Conservation (phyloP, 2,329 filamentous ascomycete genomes). For the Cordyceps cicadae region DNA sequence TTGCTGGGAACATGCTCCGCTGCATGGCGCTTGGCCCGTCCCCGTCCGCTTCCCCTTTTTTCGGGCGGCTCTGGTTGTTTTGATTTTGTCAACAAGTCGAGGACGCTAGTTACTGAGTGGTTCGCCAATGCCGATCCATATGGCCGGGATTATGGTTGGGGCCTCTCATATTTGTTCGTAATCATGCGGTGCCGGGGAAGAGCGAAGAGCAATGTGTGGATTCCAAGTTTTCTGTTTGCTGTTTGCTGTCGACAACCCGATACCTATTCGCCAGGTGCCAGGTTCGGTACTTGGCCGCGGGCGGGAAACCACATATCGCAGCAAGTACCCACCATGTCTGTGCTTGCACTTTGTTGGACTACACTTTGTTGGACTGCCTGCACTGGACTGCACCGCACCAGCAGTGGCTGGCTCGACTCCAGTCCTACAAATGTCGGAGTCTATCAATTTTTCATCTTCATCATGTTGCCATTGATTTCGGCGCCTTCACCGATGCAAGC, state of each 20-base stretch:
- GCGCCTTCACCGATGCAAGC: neutral
- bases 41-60: neutral
- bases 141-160: neutral
- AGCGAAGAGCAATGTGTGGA: neutral
- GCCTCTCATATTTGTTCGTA: neutral
- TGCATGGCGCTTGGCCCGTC: neutral
- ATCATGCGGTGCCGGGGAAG: neutral
- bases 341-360: too few relatives aligned
- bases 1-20: too few relatives aligned
- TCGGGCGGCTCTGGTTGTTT: neutral
- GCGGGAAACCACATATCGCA: neutral
- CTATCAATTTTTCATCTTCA: neutral
- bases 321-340: neutral
- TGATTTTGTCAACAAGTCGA: constrained; percentile 1
- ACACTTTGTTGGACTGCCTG: too few relatives aligned
- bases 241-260: too few relatives aligned
- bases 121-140: neutral
- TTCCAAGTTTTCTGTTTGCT: neutral
- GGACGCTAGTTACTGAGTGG: neutral
- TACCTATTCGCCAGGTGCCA: neutral
- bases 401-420: neutral
- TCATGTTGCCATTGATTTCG: neutral
- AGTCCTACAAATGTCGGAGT: neutral
- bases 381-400: too few relatives aligned
- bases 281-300: neutral